Base-by-base conservation (phyloP, 2,329 filamentous ascomycete species). In the Ceratocystis lukuohia region DNA sequence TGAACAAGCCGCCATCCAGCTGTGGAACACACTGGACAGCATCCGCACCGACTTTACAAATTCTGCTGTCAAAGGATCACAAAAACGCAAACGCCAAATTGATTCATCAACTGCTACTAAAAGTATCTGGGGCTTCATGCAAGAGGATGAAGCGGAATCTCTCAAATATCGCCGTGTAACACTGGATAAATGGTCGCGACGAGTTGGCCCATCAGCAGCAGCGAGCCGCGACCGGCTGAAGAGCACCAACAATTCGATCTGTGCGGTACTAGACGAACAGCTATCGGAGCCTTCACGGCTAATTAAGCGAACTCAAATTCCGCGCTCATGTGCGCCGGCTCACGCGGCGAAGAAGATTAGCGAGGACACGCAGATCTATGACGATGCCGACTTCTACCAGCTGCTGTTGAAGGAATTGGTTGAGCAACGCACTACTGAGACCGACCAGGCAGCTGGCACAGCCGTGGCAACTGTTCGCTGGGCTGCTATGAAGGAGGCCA, bases 311-410 rank as follows among this genome's bases (percentile, higher is more conserved):
- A 88, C 88, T 0, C 84, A 83, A 57, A 84, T 85, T 0, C 87
- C 89, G 12, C 84, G 89, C 22, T 91, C 88, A 1, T 92, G 89
- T 71, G 89, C 89, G 0, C 89, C 89, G 0, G 76, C 84, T 0
- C 89, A 93, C 71, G 81, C 82, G 0, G 80, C 80, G 37, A 77
- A 77, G 69, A 82, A 83, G 72, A 72, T 85, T 28, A 75, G 77
- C 8, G 81, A 87, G 70, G 85, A 86, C 71, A 74, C 75, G 0
- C 76, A 79, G 22, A 85, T 96, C 70, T 99, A 94, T 77, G 93
- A 97, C 74, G 94, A 99, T 71, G 90, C 89, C 10, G 87, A 95
- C 74, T 96, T 97, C 75, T 99, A 99, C 77, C 91, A 96, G 74
- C 79, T 94, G 15, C 82, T 99, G 1, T 84, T 99, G 33, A 95